Percentiles rank a stretch among this genome's conserved stretches.
Conservation (phyloP, 805 yeast genomes). For the Kodamaea restingae region DNA sequence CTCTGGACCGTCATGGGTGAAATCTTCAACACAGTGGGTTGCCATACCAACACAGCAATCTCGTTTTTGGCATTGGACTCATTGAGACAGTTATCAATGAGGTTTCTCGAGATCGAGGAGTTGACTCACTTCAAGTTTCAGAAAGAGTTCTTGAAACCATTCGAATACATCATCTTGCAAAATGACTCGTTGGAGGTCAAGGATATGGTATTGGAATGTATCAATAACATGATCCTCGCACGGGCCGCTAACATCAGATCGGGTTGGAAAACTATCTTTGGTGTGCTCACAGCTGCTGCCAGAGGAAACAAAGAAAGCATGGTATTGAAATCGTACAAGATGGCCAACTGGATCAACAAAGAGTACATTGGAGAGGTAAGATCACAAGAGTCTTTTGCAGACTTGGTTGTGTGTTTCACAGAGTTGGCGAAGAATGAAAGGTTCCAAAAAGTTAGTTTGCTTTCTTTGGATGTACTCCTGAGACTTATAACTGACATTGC, state of each 20-base stretch:
- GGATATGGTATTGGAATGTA: conserved; percentile 86
- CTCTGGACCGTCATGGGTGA: conserved; percentile 93
- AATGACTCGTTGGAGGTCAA: conserved; percentile 68
- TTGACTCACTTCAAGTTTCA: conserved; percentile 94
- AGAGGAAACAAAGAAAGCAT: conserved; percentile 51
- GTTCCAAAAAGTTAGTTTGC: conserved; percentile 76
- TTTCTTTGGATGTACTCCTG: conserved; percentile 71
- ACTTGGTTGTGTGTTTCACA: conserved; percentile 70
- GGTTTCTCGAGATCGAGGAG: conserved; percentile 92
- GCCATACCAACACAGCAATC: conserved; percentile 70
- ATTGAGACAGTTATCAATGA: conserved; percentile 83
- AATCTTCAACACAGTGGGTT: conserved; percentile 80
- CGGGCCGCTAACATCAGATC: conserved; percentile 74
- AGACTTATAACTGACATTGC: conserved; percentile 59
- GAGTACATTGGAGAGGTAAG: conserved; percentile 61
- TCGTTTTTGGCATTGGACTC: conserved; percentile 92
- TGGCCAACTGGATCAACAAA: conserved; percentile 57
- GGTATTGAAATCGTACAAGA: conserved; percentile 60
- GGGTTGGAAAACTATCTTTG: conserved; percentile 92
- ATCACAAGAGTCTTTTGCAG: conserved; percentile 63
- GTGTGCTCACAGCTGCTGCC: conserved; percentile 73
- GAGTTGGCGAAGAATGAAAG: conserved; percentile 79
- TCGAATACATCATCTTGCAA: conserved; percentile 69
- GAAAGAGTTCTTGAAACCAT: conserved; percentile 88
- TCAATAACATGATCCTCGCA: conserved; percentile 76